Base-by-base conservation (phyloP, 129 eudicot genomes). In the Flaveria brownii region DNA sequence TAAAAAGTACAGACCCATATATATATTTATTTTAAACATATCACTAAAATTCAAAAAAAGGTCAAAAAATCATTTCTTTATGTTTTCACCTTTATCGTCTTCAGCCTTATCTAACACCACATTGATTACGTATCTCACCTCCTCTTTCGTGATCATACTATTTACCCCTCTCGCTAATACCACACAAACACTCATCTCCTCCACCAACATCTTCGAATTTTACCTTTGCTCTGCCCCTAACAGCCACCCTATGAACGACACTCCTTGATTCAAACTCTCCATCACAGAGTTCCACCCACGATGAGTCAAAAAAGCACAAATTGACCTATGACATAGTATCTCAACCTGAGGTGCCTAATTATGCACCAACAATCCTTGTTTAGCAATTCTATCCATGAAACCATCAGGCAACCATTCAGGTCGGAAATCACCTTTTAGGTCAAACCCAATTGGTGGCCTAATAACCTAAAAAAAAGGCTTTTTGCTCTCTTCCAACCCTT, bases 221-320 rank as follows among this genome's bases (percentile, higher is more conserved):
- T 85, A 88, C 9, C 82, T 83, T 68, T 93, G 98, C 73, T 93
- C 96, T 0, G 91, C 96, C 7, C 89, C 97, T 75, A 93, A 68
- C 2, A 96, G 95, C 98, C 98, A 93, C 64, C 96, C 96, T 1
- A 90, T 90, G 7, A 93, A 42, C 6, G 96, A 96, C 46, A 87
- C 93, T 5, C 93, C 96, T 71, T 87, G 97, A 56, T 90, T 90
- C 74, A 91, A 72, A 74, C 96, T 83, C 78, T 91, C 97, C 87
- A 88, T 22, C 68, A 80, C 76, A 0, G 98, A 91, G 67, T 88
- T 93, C 97, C 98, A 93, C 36, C 98, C 96, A 25, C 97, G 88
- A 78, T 93, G 96, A 13, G 85, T 91, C 70, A 93, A 75, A 60
- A 91, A 88, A 10, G 86, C 97, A 6, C 87, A 91, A 0, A 85